Percentiles rank a stretch among this genome's conserved stretches.
Conservation (phyloP, 768 basidiomycete genomes). For the Strobilomyces dryophilus region DNA sequence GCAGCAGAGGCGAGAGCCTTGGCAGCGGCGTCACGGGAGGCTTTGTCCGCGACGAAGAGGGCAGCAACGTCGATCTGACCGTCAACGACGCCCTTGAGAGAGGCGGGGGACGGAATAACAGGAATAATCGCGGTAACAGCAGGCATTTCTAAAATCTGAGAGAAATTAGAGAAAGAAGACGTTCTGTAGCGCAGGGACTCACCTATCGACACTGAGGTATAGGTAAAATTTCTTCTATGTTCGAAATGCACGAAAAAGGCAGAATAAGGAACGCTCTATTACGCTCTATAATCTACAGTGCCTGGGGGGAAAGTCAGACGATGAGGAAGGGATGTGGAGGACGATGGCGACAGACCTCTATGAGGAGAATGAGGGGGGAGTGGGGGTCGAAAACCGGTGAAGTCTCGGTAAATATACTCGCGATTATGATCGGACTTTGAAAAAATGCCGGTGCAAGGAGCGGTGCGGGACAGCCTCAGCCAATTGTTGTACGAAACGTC, state of each 20-base stretch:
- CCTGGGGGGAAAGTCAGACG: conserved; percentile 25
- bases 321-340: background rate
- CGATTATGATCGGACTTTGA: conserved; percentile 29
- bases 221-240: conserved; percentile 33
- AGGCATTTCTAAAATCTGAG: conserved; percentile 68
- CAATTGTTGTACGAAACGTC: conserved; percentile 10
- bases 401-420: conserved; percentile 14
- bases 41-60: conserved; percentile 85
- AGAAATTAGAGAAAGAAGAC: background rate
- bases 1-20: conserved; percentile 64
- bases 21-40: conserved; percentile 68
- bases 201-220: conserved; percentile 42
- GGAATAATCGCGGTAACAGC: conserved; percentile 65
- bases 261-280: conserved; percentile 65
- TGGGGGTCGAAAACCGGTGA: conserved; percentile 22
- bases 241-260: conserved; percentile 41
- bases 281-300: conserved; percentile 39
- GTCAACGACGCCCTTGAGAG: conserved; percentile 67
- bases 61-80: conserved; percentile 67
- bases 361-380: conserved; percentile 20
- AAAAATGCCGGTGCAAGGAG: conserved; percentile 16
- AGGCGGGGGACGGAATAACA: conserved; percentile 57
- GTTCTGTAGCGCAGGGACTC: conserved; percentile 9
- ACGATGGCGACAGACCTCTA: conserved; percentile 30
- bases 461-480: conserved; percentile 13